Base-by-base conservation (phyloP, 768 basidiomycete species). In the Pholiota molesta region DNA sequence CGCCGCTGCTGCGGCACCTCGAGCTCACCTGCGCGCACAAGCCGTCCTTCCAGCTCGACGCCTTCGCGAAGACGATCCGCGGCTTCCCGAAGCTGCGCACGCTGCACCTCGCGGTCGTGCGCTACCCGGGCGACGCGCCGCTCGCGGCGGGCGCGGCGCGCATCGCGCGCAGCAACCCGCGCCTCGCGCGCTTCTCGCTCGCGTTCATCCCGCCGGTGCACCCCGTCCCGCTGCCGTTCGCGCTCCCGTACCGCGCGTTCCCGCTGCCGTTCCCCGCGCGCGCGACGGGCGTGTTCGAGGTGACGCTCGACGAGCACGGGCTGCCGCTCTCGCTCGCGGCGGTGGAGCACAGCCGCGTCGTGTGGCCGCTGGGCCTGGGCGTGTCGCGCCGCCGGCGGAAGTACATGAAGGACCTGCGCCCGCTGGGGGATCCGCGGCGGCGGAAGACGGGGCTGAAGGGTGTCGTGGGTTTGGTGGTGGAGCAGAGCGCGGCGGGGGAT, bases 31-130 rank as follows among this genome's bases (percentile, higher is more conserved):
- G 88, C 69, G 79, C 81, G 13, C 85, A 85, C 66, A 87, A 85
- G 66, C 87, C 91, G 11, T 90, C 89, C 0, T 88, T 92, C 72
- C 88, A 87, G 60, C 78, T 92, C 40, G 86, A 89, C 37, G 71
- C 82, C 7, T 86, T 92, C 64, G 83, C 89, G 1, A 88, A 85
- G 62, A 79, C 81, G 5, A 81, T 90, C 60, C 82, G 85, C 59
- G 76, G 81, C 13, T 85, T 92, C 66, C 78, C 81, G 31, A 87
- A 86, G 63, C 82, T 92, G 5, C 86, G 84, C 60, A 82, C 83
- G 6, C 79, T 92, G 11, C 73, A 82, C 29, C 76, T 91, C 13
- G 86, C 87, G 6, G 79, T 91, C 49, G 89, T 92, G 62, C 84
- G 83, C 68, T 85, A 86, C 62, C 84, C 85, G 29, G 86, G 86